Base-by-base conservation (phyloP, 345 rosid species). In the Kandelia obovata region DNA sequence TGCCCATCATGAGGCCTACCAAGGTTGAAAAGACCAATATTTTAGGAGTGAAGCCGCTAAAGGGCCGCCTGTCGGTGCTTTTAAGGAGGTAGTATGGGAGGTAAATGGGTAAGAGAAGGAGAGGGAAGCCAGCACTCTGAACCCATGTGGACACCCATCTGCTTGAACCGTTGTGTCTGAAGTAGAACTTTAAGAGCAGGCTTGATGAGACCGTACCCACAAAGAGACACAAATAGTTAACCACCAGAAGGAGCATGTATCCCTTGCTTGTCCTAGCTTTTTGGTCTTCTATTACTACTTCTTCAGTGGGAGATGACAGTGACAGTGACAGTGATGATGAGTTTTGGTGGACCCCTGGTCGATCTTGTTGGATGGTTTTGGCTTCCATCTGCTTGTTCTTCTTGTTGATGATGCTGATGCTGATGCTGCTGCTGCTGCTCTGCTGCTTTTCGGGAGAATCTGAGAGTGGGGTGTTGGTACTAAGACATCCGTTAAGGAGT, bases 121-220 rank as follows among this genome's bases (percentile, higher is more conserved):
- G 84, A 68, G 97, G 98, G 61, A 94, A 94, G 0, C 97, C 99
- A 0, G 89, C 80, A 65, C 82, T 88, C 72, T 95, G 99, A 65
- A 89, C 99, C 92, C 90, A 89, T 7, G 99, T 92, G 58, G 97
- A 89, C 51, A 92, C 96, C 99, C 99, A 95, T 10, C 88, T 75
- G 83, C 90, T 87, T 5, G 86, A 75, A 6, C 99, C 99, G 62
- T 82, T 78, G 80, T 95, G 92, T 68, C 64, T 83, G 88, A 95
- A 95, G 56, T 95, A 95, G 80, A 72, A 95, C 58, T 92, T 91
- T 0, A 96, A 86, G 17, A 91, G 81, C 53, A 90, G 75, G 65
- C 85, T 83, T 52, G 98, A 84, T 1, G 92, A 82, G 64, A 92
- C 60, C 0, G 96, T 88, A 25, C 98, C 98, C 6, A 82, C 56